phyloP scores from a whole-genome alignment of 352 stramenopile genomes.

The Phytopythium litorale region DNA sequence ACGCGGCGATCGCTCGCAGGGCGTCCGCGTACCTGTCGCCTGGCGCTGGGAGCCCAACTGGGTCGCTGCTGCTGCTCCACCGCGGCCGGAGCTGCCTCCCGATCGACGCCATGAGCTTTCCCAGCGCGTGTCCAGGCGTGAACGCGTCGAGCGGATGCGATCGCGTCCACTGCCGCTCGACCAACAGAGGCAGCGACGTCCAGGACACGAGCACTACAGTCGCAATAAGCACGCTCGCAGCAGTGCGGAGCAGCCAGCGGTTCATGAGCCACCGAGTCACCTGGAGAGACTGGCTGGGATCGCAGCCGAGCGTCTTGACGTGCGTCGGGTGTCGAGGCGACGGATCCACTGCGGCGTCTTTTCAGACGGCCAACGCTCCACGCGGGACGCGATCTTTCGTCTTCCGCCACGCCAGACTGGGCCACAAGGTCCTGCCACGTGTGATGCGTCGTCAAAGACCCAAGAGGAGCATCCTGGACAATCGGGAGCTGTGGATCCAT shows the following conservation, averaged over 20 bases:
- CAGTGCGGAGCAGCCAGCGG: background rate
- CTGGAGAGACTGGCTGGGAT: background rate
- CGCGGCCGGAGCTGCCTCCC: background rate
- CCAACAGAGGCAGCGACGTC: background rate
- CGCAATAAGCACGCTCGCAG: background rate
- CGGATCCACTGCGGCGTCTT: background rate
- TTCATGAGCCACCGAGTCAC: background rate
- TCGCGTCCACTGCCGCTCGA: background rate
- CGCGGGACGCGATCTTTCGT: background rate
- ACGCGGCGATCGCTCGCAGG: constrained; percentile 13
- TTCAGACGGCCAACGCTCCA: background rate
- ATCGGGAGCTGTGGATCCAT: too few species aligned
- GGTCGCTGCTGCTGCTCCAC: background rate
- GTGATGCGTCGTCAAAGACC: too few species aligned
- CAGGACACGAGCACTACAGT: background rate
- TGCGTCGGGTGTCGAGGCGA: too few species aligned
- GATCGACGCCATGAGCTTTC: background rate
- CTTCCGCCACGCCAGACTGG: background rate
- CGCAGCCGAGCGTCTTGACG: background rate
- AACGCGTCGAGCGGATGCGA: background rate
- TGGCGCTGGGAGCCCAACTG: too few species aligned
- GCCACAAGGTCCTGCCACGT: background rate
- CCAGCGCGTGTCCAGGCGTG: background rate
- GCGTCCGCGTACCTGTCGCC: background rate
- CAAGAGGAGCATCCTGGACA: too few species aligned